phyloP scores from a whole-genome alignment of 2,329 filamentous ascomycete species.

The Cladophialophora carrionii region DNA sequence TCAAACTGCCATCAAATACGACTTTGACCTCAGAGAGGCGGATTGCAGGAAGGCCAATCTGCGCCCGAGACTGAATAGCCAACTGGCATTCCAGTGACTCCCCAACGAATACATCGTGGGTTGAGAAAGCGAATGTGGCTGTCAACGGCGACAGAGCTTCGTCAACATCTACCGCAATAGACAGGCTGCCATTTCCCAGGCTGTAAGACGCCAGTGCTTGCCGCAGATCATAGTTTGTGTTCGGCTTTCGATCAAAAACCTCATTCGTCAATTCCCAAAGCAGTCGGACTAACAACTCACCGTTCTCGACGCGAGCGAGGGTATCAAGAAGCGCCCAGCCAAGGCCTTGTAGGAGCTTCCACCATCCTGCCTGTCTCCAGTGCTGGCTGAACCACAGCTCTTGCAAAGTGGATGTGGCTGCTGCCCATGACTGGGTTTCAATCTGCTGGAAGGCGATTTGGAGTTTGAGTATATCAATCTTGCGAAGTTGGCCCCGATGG shows the following conservation, averaged over 20 bases:
- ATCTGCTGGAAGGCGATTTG: slow-evolving; percentile 61
- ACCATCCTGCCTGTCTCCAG: slow-evolving; percentile 67
- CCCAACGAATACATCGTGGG: slow-evolving; percentile 61
- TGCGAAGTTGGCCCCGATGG: slow-evolving; percentile 56
- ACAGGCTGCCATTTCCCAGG: slow-evolving; percentile 50
- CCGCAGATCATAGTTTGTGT: slow-evolving; percentile 50
- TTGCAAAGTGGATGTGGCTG: slow-evolving; percentile 56
- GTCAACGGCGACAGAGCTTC: slow-evolving; percentile 54
- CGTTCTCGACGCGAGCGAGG: slow-evolving; percentile 51
- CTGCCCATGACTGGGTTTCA: slow-evolving; percentile 53
- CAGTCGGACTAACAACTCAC: slow-evolving; percentile 55
- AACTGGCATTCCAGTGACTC: slow-evolving; percentile 62
- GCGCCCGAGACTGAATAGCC: slow-evolving; percentile 54
- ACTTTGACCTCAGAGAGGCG: slow-evolving; percentile 54
- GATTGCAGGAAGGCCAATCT: slow-evolving; percentile 51
- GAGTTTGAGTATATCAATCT: slow-evolving; percentile 58
- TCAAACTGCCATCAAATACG: slow-evolving; percentile 57
- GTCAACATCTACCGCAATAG: slow-evolving; percentile 53
- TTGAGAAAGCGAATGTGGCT: slow-evolving; percentile 59
- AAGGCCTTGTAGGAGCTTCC: slow-evolving; percentile 58
- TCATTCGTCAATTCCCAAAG: slow-evolving; percentile 60
- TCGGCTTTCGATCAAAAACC: slow-evolving; percentile 46
- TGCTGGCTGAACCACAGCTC: slow-evolving; percentile 59
- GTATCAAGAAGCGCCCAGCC: slow-evolving; percentile 59
- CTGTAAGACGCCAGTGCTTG: slow-evolving; percentile 3